Evolutionary conservation across 805 yeast genomes (phyloP).

Genomic region (Wickerhamomyces queroliae): DNA sequence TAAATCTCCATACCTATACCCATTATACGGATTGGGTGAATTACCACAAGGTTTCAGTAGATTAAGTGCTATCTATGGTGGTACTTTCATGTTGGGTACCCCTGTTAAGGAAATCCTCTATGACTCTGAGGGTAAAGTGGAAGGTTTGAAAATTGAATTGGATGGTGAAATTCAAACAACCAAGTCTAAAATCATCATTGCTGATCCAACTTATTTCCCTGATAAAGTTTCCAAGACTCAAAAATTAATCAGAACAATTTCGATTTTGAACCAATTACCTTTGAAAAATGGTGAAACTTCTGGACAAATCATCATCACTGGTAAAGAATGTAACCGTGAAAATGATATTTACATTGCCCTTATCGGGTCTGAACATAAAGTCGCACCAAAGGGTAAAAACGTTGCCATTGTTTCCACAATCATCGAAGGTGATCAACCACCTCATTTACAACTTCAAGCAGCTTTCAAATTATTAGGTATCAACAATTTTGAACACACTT

Average conservation of each 20-base stretch:
- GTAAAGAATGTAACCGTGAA: slow-evolving; percentile 87
- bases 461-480: slow-evolving; percentile 89
- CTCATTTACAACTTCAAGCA: slow-evolving; percentile 88
- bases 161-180: slow-evolving; percentile 65
- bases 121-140: slow-evolving; percentile 64
- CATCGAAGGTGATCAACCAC: slow-evolving; percentile 91
- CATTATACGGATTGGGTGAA: slow-evolving; percentile 94
- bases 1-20: slow-evolving; percentile 93
- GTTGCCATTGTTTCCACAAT: slow-evolving; percentile 92
- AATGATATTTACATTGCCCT: slow-evolving; percentile 94
- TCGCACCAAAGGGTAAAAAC: slow-evolving; percentile 81
- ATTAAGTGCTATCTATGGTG: slow-evolving; percentile 94
- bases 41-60: slow-evolving; percentile 99
- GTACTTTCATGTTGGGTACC: slow-evolving; percentile 96
- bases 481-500: slow-evolving; percentile 39
- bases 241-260: slow-evolving; percentile 45
- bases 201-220: slow-evolving; percentile 98
- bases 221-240: slow-evolving; percentile 32
- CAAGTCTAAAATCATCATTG: slow-evolving; percentile 88
- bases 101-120: slow-evolving; percentile 88
- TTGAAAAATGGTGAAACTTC: slow-evolving; percentile 80
- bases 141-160: slow-evolving; percentile 77
- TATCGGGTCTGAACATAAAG: slow-evolving; percentile 84
- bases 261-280: slow-evolving; percentile 83
- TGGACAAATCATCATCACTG: slow-evolving; percentile 92